Percentiles rank a stretch among this genome's conserved stretches.
phyloP scores from a whole-genome alignment of 2,329 filamentous ascomycete genomes.

The Hawksworthiomyces lignivorus region DNA sequence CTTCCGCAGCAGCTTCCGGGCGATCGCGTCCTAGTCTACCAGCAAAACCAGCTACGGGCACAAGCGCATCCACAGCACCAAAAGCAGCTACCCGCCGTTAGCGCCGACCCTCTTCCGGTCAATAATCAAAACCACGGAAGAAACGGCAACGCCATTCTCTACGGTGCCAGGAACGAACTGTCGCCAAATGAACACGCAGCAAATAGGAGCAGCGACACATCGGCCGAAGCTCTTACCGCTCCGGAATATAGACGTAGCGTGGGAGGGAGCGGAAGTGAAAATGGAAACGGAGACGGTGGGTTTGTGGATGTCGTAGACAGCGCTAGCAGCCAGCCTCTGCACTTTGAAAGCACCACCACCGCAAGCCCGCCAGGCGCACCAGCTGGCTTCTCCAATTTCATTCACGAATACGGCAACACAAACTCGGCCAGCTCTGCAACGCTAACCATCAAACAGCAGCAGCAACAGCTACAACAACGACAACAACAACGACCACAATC shows the following conservation, averaged over 20 bases:
- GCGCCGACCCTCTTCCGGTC: not conserved
- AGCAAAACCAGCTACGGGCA: conserved; percentile 13
- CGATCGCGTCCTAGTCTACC: not conserved
- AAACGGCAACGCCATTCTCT: not conserved
- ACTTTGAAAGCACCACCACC: too few relatives aligned
- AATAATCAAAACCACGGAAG: not conserved
- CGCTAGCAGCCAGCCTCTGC: conserved; percentile 13
- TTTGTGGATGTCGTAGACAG: too few relatives aligned
- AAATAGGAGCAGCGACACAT: not conserved
- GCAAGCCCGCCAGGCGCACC: too few relatives aligned
- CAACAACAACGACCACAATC: conserved; percentile 10
- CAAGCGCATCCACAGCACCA: conserved; percentile 12
- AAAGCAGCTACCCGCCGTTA: not conserved
- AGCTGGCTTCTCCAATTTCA: too few relatives aligned
- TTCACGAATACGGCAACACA: too few relatives aligned
- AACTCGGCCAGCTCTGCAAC: too few relatives aligned
- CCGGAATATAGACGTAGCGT: not conserved
- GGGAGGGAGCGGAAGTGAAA: too few relatives aligned
- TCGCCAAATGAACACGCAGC: not conserved
- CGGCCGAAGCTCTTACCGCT: not conserved
- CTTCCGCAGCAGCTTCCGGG: not conserved
- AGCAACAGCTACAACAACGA: conserved; percentile 1
- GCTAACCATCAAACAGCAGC: too few relatives aligned
- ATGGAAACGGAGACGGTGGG: too few relatives aligned
- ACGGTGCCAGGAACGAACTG: not conserved